These are phyloP conservation scores for Colletotrichum sp. DNA, from an alignment of 2,329 filamentous ascomycete species.

Conservation along the genomic window DNA sequence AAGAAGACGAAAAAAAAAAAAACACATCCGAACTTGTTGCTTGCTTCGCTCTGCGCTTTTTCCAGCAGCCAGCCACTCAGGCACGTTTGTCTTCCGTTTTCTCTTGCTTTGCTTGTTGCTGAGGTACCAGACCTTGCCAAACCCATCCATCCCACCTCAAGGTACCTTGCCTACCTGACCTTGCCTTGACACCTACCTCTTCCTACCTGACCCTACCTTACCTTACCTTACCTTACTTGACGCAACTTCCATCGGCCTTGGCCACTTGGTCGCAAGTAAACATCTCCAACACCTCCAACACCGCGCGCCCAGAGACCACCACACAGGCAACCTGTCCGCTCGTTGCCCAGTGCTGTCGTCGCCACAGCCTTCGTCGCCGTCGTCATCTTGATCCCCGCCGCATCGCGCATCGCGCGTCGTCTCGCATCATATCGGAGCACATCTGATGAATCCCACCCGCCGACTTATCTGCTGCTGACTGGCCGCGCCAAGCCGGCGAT, in stretches of 20 bases:
- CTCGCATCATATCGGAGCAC: neutral
- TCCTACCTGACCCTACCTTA: neutral
- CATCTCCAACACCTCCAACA: neutral
- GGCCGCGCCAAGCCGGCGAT: neutral
- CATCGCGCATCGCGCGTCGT: neutral
- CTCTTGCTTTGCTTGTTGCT: neutral
- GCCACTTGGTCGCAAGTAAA: neutral
- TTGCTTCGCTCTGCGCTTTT: neutral
- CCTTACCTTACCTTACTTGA: neutral
- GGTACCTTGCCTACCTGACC: neutral
- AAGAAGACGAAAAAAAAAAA: neutral
- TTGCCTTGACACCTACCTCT: neutral
- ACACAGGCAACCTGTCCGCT: neutral
- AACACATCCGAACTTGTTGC: neutral
- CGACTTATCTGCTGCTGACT: slow-evolving; percentile 1
- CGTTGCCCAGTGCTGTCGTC: neutral
- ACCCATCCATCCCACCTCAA: neutral
- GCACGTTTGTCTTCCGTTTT: neutral
- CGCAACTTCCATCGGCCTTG: neutral
- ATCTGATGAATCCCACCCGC: neutral
- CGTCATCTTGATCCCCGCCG: neutral
- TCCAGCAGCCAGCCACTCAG: neutral
- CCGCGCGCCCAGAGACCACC: neutral
- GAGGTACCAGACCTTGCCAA: neutral
- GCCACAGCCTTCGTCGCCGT: neutral